Base-by-base conservation (phyloP, 1,284 basidiomycete genomes). In the Austroboletus novae-zelandiae region DNA sequence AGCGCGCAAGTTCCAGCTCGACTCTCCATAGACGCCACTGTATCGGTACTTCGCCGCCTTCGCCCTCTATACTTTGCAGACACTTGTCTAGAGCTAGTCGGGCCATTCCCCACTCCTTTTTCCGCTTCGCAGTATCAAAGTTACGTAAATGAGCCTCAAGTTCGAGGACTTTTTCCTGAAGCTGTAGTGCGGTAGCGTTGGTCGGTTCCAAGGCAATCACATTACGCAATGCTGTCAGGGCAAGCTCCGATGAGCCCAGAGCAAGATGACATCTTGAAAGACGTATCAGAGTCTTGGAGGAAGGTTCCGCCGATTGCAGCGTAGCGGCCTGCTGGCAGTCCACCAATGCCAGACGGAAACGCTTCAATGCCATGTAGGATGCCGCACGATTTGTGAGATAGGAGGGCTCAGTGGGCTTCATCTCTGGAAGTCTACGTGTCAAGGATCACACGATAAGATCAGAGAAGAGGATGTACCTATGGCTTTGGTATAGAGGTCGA, bases 341-440 rank as follows among this genome's bases (percentile, higher is more conserved):
- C 34, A 78, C 75, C 10, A 94, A 73, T 0, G 91, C 92, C 2
- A 74, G 71, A 34, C 79, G 75, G 75, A 89, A 94, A 40, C 79
- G 79, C 64, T 91, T 91, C 48, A 90, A 65, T 0, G 83, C 79
- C 83, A 95, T 94, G 63, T 88, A 82, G 4, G 91, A 86, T 3
- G 92, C 92, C 1, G 91, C 91, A 39, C 92, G 83, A 68, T 95
- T 95, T 14, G 89, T 89, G 53, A 87, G 74, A 63, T 89, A 93
- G 0, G 87, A 78, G 2, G 90, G 82, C 62, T 93, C 86, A 5
- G 76, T 64, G 0, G 86, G 74, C 53, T 84, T 83, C 51, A 87
- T 69, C 52, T 83, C 83, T 87, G 64, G 46, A 55, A 25, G 25
- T 43, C 40, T 30, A 29, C n/a, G 39, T 25, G 40, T 49, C 43